These are phyloP conservation scores for Crithidia mellificae DNA, from an alignment of 208 protist genomes.

Conservation along the genomic window DNA sequence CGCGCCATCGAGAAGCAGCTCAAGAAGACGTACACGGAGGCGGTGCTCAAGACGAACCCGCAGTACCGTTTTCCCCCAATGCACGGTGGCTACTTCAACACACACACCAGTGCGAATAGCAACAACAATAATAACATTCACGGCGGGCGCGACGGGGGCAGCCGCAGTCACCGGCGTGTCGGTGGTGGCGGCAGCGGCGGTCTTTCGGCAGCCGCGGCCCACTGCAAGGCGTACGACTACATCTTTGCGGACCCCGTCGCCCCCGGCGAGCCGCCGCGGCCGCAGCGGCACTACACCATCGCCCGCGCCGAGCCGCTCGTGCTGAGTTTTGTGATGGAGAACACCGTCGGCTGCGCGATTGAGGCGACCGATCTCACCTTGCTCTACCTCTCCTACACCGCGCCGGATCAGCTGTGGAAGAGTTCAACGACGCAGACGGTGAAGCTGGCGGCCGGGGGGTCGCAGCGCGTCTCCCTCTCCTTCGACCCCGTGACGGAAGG, in stretches of 20 bases:
- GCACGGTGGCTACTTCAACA: conserved; percentile 10
- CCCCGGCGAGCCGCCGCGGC: neutral
- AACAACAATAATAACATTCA: neutral
- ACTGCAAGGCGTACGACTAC: conserved; percentile 6
- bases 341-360: conserved; percentile 59
- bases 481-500: conserved; percentile 66
- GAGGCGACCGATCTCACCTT: conserved; percentile 54
- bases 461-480: conserved; percentile 43
- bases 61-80: conserved; percentile 24
- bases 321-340: conserved; percentile 62
- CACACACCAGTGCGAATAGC: neutral
- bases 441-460: conserved; percentile 33
- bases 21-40: conserved; percentile 17
- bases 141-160: neutral
- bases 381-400: conserved; percentile 54
- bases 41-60: conserved; percentile 17
- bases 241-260: conserved; percentile 10
- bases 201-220: neutral
- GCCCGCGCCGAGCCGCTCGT: conserved; percentile 62
- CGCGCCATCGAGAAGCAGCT: conserved; percentile 62
- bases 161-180: neutral
- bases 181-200: neutral
- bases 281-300: conserved; percentile 40
- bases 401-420: conserved; percentile 71
- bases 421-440: conserved; percentile 65